Evolutionary conservation across 2,329 filamentous ascomycete genomes (phyloP).

Genomic region (Pyricularia sp.): DNA sequence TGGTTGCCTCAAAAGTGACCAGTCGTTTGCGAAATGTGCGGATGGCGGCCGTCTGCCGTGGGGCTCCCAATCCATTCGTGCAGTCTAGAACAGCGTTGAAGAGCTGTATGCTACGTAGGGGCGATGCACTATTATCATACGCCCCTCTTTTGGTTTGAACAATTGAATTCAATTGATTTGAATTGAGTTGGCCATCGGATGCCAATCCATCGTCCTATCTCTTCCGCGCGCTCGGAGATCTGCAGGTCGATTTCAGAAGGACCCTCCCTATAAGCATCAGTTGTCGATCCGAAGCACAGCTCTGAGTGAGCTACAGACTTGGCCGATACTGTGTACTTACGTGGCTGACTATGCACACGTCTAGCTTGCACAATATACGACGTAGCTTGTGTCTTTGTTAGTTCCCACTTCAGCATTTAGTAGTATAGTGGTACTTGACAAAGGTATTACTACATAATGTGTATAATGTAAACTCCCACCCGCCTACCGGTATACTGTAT

Average conservation of each 20-base stretch:
- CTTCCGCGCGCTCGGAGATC: not conserved
- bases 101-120: not conserved
- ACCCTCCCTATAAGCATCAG: not conserved
- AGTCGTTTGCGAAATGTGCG: not conserved
- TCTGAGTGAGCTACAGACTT: not conserved
- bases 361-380: not conserved
- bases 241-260: not conserved
- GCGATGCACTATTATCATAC: not conserved
- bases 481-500: too few species aligned
- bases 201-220: not conserved
- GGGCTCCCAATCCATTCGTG: not conserved
- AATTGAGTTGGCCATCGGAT: not conserved
- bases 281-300: not conserved
- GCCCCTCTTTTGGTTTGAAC: not conserved
- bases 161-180: not conserved
- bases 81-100: not conserved
- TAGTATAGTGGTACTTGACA: too few species aligned
- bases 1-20: not conserved
- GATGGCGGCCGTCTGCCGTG: not conserved
- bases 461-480: not conserved
- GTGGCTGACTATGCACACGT: not conserved
- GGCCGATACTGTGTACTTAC: not conserved
- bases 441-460: not conserved
- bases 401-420: not conserved
- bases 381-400: not conserved